These are phyloP conservation scores for Corchorus olitorius DNA, from an alignment of 345 rosid species.

Conservation along the genomic window DNA sequence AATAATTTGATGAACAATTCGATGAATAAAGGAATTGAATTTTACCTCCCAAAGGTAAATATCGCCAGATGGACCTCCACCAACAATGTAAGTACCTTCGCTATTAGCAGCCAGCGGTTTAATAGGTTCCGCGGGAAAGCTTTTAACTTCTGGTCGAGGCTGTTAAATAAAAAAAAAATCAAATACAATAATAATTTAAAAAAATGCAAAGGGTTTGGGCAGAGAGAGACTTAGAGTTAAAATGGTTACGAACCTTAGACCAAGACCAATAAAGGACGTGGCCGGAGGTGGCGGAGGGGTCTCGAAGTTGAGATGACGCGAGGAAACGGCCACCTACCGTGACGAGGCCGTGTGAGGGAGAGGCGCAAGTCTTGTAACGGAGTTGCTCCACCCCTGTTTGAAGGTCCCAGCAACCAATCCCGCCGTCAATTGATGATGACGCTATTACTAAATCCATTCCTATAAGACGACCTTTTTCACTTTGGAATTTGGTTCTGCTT, in stretches of 20 bases:
- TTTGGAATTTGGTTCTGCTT: not conserved
- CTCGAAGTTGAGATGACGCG: slow-evolving; percentile 77
- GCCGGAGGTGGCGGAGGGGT: slow-evolving; percentile 59
- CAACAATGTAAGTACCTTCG: slow-evolving; percentile 76
- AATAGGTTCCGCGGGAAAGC: slow-evolving; percentile 81
- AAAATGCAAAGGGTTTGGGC: not conserved
- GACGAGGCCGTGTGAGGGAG: slow-evolving; percentile 67
- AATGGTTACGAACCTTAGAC: slow-evolving; percentile 47
- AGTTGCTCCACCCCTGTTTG: slow-evolving; percentile 58
- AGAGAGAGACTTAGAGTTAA: not conserved
- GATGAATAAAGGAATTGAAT: not conserved
- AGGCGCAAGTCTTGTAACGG: slow-evolving; percentile 70
- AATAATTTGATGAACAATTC: not conserved
- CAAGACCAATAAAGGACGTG: slow-evolving; percentile 80
- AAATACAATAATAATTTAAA: not conserved
- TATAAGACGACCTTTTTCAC: not conserved
- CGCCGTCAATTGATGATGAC: slow-evolving; percentile 69
- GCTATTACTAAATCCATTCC: slow-evolving; percentile 53
- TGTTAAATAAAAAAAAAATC: slow-evolving; percentile 23
- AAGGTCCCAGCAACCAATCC: slow-evolving; percentile 83
- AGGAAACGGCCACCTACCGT: slow-evolving; percentile 61
- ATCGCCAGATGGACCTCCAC: slow-evolving; percentile 76
- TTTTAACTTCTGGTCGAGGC: slow-evolving; percentile 79
- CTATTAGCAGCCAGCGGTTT: slow-evolving; percentile 63
- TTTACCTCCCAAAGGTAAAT: slow-evolving; percentile 84